Evolutionary conservation across 768 basidiomycete genomes (phyloP).

Genomic region (Mrakia gelida): DNA sequence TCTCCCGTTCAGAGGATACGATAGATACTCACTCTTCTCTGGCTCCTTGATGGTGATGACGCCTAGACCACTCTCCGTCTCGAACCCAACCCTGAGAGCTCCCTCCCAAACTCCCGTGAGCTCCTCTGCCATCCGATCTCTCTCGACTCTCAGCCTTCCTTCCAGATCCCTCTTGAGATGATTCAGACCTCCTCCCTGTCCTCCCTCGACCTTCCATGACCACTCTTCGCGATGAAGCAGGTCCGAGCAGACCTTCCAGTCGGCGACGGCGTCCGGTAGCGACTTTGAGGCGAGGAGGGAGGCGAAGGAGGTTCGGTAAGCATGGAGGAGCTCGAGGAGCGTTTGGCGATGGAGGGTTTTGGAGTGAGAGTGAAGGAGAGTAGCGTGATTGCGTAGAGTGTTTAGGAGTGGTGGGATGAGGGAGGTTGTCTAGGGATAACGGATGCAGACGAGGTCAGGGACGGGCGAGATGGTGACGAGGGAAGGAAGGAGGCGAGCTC

Average conservation of each 20-base stretch:
- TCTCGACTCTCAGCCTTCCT: conserved; percentile 22
- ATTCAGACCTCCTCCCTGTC: neutral
- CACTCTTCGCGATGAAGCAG: conserved; percentile 22
- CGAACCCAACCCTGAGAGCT: conserved; percentile 2
- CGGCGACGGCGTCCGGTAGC: neutral
- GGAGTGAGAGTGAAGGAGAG: conserved; percentile 15
- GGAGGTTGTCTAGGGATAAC: neutral
- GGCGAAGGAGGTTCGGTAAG: conserved; percentile 22
- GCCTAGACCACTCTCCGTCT: neutral
- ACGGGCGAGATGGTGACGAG: neutral
- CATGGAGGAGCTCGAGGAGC: conserved; percentile 13
- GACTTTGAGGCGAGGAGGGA: conserved; percentile 9
- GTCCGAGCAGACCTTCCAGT: conserved; percentile 12
- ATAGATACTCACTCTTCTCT: neutral
- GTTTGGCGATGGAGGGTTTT: conserved; percentile 2
- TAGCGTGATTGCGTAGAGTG: neutral
- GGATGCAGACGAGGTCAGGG: neutral
- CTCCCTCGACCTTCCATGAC: conserved; percentile 11
- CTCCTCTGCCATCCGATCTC: conserved; percentile 28
- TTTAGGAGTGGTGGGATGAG: conserved; percentile 4
- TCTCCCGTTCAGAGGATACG: neutral
- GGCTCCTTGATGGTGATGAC: conserved; percentile 21
- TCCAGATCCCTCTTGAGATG: conserved; percentile 20
- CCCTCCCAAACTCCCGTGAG: conserved; percentile 14
- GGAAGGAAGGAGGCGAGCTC: neutral